Base-by-base conservation (phyloP, 2,329 filamentous ascomycete species). In the Epichloe gansuensis region DNA sequence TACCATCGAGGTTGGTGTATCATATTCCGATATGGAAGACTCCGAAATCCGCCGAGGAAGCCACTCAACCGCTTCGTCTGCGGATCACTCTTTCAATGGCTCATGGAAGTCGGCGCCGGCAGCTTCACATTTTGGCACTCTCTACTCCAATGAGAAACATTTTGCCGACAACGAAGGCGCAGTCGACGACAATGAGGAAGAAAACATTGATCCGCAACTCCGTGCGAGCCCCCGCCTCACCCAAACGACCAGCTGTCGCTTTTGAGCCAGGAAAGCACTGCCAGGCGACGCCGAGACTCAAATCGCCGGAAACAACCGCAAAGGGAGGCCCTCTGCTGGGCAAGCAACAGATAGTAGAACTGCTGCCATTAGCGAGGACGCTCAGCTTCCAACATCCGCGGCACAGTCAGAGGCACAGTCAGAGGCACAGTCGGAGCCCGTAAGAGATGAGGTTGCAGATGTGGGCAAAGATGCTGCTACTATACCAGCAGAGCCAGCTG, bases 1-100 rank as follows among this genome's bases (percentile, higher is more conserved):
- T 60, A 80, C 76, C 13, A 81, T 81, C 55, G 74, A 80, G 59
- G 77, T 80, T 48, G 75, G 76, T 46, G 72, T 74, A 42, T 65
- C 63, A 35, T 64, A 62, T 43, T 65, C 66, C 31, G 67, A 68
- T 48, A 54, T 61, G 49, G 63, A 64, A 44, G 63, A 65, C 43
- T 63, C 63, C 25, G 66, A 67, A 34, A 50, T 59, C 21, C 59
- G 55, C 43, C 60, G 58, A 11, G 52, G 55, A 46, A 58, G 58
- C 48, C 58, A 56, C 48, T 63, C 63, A 48, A 62, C 63, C 53
- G 54, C 57, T 54, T 67, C 65, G 45, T 66, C 65, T 6, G 57
- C 64, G 38, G 56, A 58, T 34, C 59, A 61, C 51, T 54, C 59
- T 21, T 52, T 52, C 17, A 52, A 58, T 21, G 54, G 39, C 38